phyloP scores from a whole-genome alignment of 2,329 filamentous ascomycete genomes.

The Penicillium brasilianum region DNA sequence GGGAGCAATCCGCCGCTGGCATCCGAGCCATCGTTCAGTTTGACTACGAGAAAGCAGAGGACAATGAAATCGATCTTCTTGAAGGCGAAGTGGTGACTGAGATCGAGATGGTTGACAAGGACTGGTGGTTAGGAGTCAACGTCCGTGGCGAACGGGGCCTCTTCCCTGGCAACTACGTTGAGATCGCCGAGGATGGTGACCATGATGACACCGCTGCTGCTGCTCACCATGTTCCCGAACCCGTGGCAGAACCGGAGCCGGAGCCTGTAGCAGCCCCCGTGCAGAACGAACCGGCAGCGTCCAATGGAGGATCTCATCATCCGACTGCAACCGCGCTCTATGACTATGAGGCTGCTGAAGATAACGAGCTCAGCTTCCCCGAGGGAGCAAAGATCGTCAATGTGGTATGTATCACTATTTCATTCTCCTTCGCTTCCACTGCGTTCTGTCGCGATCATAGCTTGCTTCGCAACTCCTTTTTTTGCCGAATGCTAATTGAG shows the following conservation, averaged over 20 bases:
- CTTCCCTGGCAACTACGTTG: constrained; percentile 97
- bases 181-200: constrained; percentile 70
- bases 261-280: constrained; percentile 43
- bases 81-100: constrained; percentile 89
- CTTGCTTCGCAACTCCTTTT: background rate
- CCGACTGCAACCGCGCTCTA: constrained; percentile 84
- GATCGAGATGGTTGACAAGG: constrained; percentile 96
- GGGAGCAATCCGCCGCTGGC: constrained; percentile 55
- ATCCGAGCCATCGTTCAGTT: constrained; percentile 82
- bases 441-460: background rate
- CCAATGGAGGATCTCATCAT: constrained; percentile 42
- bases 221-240: constrained; percentile 35
- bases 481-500: constrained; percentile 31
- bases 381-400: constrained; percentile 82
- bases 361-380: constrained; percentile 85
- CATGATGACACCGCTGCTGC: constrained; percentile 20
- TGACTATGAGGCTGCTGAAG: constrained; percentile 96
- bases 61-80: constrained; percentile 89
- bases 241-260: constrained; percentile 36
- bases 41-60: constrained; percentile 97
- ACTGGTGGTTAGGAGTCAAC: constrained; percentile 99
- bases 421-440: background rate
- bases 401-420: constrained; percentile 63
- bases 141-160: constrained; percentile 80
- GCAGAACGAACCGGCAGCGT: constrained; percentile 43